A percentile compares a stretch with the other conserved stretches of the same genome.
These are phyloP conservation scores for Phytophthora pinifolia DNA, from an alignment of 352 stramenopile species.

Conservation along the genomic window DNA sequence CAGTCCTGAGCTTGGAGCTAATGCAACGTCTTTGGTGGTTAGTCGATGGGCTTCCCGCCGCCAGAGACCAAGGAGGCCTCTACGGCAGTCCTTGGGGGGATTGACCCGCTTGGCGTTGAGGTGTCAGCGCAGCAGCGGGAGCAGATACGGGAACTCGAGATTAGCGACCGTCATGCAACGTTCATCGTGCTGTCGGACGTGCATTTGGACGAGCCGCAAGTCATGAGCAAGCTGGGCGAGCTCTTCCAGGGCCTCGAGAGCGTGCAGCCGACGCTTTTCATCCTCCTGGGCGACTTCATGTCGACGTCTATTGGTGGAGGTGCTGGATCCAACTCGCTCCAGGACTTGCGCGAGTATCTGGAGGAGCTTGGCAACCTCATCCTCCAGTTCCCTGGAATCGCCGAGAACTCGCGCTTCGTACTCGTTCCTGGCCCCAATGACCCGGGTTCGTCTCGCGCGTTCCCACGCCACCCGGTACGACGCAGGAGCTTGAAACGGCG, in stretches of 20 bases:
- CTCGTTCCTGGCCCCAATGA: conserved; percentile 93
- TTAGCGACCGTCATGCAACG: conserved; percentile 77
- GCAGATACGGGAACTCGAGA: conserved; percentile 81
- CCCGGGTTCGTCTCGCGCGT: conserved; percentile 74
- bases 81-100: conserved; percentile 65
- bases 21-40: neutral
- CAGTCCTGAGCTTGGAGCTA: neutral
- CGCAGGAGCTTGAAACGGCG: neutral
- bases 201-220: conserved; percentile 90
- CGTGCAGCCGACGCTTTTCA: conserved; percentile 82
- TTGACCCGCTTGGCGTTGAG: conserved; percentile 84
- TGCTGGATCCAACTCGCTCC: conserved; percentile 61
- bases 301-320: conserved; percentile 77
- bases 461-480: conserved; percentile 78
- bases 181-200: conserved; percentile 95
- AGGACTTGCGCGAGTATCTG: conserved; percentile 84
- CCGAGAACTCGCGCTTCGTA: conserved; percentile 87
- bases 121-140: conserved; percentile 77
- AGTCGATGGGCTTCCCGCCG: conserved; percentile 91
- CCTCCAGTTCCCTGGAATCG: conserved; percentile 79
- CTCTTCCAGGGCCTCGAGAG: conserved; percentile 89
- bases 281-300: conserved; percentile 95
- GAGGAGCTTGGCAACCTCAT: conserved; percentile 92
- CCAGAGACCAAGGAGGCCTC: conserved; percentile 83
- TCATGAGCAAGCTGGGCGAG: conserved; percentile 88